Percentiles rank a stretch among this genome's conserved stretches.
Conservation (phyloP, 495 filamentous ascomycete genomes). For the Paragyromitra xinjiangensis region DNA sequence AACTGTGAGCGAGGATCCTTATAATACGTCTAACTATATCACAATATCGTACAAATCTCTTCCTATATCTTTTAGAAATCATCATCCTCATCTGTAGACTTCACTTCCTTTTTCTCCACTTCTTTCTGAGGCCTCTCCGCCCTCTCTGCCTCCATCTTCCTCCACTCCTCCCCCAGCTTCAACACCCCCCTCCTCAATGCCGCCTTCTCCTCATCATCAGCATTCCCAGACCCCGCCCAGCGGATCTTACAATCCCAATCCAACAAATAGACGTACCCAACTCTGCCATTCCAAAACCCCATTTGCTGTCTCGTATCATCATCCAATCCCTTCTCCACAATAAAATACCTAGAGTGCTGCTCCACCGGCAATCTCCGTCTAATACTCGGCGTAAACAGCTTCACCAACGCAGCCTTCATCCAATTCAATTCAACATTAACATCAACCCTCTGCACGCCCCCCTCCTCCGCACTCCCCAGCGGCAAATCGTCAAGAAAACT, state of each 20-base stretch:
- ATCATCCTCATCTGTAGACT: slow-evolving; percentile 11
- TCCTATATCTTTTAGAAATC: slow-evolving; percentile 10
- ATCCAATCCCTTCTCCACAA: slow-evolving; percentile 79
- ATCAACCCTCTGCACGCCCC: slow-evolving; percentile 75
- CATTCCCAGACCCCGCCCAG: slow-evolving; percentile 90
- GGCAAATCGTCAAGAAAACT: slow-evolving; percentile 72
- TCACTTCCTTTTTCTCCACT: slow-evolving; percentile 20
- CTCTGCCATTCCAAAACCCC: slow-evolving; percentile 83
- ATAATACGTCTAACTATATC: slow-evolving; percentile 39
- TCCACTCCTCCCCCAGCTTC: slow-evolving; percentile 71
- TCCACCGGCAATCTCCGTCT: slow-evolving; percentile 65
- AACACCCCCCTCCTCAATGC: slow-evolving; percentile 73
- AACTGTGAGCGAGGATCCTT: slow-evolving; percentile 29
- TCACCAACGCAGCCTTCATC: slow-evolving; percentile 78
- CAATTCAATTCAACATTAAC: slow-evolving; percentile 86
- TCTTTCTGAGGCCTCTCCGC: not conserved
- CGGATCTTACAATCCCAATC: slow-evolving; percentile 87
- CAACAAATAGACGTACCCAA: slow-evolving; percentile 93
- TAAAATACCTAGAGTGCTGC: slow-evolving; percentile 79
- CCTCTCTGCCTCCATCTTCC: slow-evolving; percentile 46
- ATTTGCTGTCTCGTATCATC: slow-evolving; percentile 78
- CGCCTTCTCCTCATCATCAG: slow-evolving; percentile 73
- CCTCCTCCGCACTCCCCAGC: slow-evolving; percentile 57
- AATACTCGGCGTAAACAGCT: slow-evolving; percentile 71
- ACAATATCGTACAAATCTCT: slow-evolving; percentile 15